Evolutionary conservation across 805 yeast genomes (phyloP).

Genomic region (Saccharomycopsis lassenensis): DNA sequence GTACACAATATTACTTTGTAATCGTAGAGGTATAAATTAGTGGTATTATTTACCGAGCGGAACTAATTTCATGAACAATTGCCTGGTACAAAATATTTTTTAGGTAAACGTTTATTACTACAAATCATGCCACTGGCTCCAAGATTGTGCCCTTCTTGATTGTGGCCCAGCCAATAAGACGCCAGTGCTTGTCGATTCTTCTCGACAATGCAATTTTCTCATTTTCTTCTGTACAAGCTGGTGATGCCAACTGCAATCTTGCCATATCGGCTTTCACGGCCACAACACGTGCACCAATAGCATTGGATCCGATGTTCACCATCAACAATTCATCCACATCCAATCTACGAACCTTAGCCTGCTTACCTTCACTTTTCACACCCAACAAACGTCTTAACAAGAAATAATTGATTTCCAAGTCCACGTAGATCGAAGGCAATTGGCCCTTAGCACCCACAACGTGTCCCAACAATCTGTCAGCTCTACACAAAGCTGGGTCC

Average conservation of each 20-base stretch:
- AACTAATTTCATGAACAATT: no score
- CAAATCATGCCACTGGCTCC: no score
- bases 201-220: constrained; percentile 98
- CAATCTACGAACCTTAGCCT: constrained; percentile 92
- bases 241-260: constrained; percentile 88
- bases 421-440: constrained; percentile 92
- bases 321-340: constrained; percentile 91
- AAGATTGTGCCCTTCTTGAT: constrained; percentile 87
- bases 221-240: constrained; percentile 97
- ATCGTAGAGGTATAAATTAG: no score
- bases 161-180: constrained; percentile 99
- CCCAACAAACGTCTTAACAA: constrained; percentile 93
- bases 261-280: constrained; percentile 99
- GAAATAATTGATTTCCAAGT: constrained; percentile 95
- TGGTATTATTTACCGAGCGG: no score
- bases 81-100: no score
- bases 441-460: constrained; percentile 97
- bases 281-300: constrained; percentile 97
- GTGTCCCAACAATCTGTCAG: constrained; percentile 98
- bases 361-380: constrained; percentile 96
- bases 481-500: constrained; percentile 98
- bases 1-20: no score
- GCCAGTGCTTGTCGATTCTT: constrained; percentile 99
- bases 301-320: constrained; percentile 99
- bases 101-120: no score